Percentiles rank a stretch among this genome's conserved stretches.
Conservation (phyloP, 2,329 filamentous ascomycete species). For the Ophiocordyceps polyrhachis-furcata region DNA sequence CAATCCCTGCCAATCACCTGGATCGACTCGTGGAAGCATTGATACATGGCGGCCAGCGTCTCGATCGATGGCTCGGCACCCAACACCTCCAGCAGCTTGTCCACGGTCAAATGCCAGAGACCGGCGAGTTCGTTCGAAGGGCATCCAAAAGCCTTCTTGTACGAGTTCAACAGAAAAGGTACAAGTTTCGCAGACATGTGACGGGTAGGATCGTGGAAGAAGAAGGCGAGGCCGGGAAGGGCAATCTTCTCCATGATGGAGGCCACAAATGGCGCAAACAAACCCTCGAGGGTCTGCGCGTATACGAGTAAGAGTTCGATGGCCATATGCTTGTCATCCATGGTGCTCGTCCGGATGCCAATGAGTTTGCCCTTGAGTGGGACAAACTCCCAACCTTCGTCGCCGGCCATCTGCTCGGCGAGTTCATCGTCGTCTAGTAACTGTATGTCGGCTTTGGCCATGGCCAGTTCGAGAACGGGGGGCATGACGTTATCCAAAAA, state of each 20-base stretch:
- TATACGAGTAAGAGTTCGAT: conserved; percentile 97
- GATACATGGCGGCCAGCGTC: conserved; percentile 95
- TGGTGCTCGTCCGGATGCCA: conserved; percentile 87
- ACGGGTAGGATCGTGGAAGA: conserved; percentile 96
- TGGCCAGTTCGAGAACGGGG: conserved; percentile 73
- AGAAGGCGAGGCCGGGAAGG: conserved; percentile 84
- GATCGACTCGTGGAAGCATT: conserved; percentile 97
- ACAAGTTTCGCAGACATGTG: conserved; percentile 91
- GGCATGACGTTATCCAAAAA: conserved; percentile 91
- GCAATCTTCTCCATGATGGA: conserved; percentile 96
- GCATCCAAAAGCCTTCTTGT: conserved; percentile 77
- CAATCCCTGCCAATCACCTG: conserved; percentile 82
- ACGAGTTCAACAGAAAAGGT: conserved; percentile 79
- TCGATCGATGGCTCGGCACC: conserved; percentile 90
- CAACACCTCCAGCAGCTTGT: conserved; percentile 83
- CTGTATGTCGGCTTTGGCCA: conserved; percentile 93
- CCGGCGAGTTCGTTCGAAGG: conserved; percentile 61
- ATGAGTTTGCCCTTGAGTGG: conserved; percentile 96
- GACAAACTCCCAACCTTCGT: conserved; percentile 94
- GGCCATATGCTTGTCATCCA: conserved; percentile 99
- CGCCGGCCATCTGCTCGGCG: conserved; percentile 77
- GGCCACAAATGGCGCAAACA: conserved; percentile 79
- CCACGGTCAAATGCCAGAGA: conserved; percentile 71
- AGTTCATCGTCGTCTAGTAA: conserved; percentile 89
- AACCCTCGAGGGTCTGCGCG: conserved; percentile 80